Evolutionary conservation across 163 green algal genomes (phyloP).

Genomic region (Trebouxiophyceae sp.): DNA sequence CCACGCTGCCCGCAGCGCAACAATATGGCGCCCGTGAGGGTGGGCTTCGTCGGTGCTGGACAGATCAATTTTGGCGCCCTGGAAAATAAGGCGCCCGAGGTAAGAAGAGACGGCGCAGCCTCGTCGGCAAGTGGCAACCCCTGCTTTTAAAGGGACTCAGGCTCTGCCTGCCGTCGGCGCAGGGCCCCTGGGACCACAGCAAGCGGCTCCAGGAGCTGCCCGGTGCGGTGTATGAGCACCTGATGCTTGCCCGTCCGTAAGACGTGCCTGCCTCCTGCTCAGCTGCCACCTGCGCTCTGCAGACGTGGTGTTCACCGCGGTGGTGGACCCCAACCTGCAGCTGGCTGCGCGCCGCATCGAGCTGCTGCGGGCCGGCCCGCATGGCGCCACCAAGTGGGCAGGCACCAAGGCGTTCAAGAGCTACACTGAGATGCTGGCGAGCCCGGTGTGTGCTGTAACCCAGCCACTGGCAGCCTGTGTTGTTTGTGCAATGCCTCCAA

Average conservation of each 20-base stretch:
- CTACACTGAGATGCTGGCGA: slow-evolving; percentile 15
- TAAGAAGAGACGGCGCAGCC: too few species aligned
- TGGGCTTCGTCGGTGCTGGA: neutral
- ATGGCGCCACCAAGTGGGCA: slow-evolving; percentile 16
- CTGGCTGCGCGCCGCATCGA: slow-evolving; percentile 9
- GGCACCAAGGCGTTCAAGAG: slow-evolving; percentile 10
- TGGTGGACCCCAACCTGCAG: slow-evolving; percentile 15
- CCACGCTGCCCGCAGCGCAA: too few species aligned
- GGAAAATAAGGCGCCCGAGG: neutral
- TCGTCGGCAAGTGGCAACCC: too few species aligned
- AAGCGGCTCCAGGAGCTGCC: neutral
- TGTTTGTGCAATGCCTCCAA: neutral
- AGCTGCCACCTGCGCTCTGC: neutral
- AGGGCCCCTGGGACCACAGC: neutral
- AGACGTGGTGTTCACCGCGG: slow-evolving; percentile 16
- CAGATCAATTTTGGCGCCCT: neutral
- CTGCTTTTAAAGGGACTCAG: too few species aligned
- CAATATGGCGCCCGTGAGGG: too few species aligned
- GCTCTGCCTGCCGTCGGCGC: too few species aligned
- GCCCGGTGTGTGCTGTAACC: neutral
- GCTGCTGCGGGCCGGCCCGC: neutral
- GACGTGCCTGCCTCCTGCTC: too few species aligned
- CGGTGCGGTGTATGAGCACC: too few species aligned
- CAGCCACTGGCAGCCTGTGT: neutral
- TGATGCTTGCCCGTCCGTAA: too few species aligned